Base-by-base conservation (phyloP, 2,329 filamentous ascomycete genomes). In the Cordyceps pruinosa region DNA sequence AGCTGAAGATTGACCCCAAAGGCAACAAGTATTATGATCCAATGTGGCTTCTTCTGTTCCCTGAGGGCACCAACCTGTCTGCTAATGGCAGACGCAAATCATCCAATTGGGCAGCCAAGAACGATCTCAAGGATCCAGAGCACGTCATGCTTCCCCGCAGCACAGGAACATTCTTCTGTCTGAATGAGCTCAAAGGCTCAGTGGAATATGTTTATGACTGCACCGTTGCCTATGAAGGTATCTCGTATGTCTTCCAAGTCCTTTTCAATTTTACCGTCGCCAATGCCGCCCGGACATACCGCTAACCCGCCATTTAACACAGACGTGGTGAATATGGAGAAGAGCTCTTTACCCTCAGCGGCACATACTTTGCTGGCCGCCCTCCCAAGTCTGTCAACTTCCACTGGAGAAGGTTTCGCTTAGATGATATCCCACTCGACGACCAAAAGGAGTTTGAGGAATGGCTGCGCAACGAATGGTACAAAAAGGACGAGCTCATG, bases 301-400 rank as follows among this genome's bases (percentile, higher is more conserved):
- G 32, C 39, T 57, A 57, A 57, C 10, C 10, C 28, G 15, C 8
- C n/a, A 19, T 9, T 35, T 21, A 30, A 35, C 39, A 49, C 65
- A 90, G 87, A 25, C 87, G 86, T 58, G 89, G 87, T 39, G 81
- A 88, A 65, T 97, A 87, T 63, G 92, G 93, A n/a, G 92, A 97
- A 69, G 85, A 95, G 49, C 88, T 89, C 66, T 97, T 95, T 71
- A 92, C 89, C 0, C 78, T 99, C 4, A 82, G 84, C 3, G 91
- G 91, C 49, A 95, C 90, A 4, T 96, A 94, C 68, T 86, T 97
- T 61, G 84, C 94, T 70, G 92, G 94, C 13, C 84, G 89, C 1
- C 87, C 92, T 1, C 94, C 93, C 2, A 96, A 92, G 69, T 96
- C 91, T 1, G 92, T 97, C 66, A 97, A 97, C 72, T 92, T 97